Evolutionary conservation across 2,329 filamentous ascomycete species (phyloP).

Genomic region (Sporothrix mexicana): DNA sequence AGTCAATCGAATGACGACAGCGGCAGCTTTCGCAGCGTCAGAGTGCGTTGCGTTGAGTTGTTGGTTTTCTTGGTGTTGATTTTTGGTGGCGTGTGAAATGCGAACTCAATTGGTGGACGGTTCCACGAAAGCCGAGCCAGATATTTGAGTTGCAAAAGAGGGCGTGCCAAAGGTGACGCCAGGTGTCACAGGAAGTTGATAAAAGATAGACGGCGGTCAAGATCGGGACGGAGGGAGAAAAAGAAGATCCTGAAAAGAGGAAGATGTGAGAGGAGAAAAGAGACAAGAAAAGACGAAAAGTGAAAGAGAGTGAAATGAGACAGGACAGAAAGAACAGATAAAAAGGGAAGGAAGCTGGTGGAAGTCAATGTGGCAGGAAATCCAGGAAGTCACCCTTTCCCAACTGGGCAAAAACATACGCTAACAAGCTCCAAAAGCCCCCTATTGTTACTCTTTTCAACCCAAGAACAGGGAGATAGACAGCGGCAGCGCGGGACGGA

Average conservation of each 20-base stretch:
- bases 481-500: slow-evolving; percentile 12
- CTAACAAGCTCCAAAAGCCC: slow-evolving; percentile 23
- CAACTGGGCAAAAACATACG: slow-evolving; percentile 4
- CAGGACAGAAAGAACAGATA: background rate
- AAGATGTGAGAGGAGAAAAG: background rate
- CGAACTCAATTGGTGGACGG: slow-evolving; percentile 10
- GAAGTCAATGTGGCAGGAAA: slow-evolving; percentile 9
- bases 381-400: slow-evolving; percentile 22
- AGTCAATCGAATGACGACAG: slow-evolving; percentile 24
- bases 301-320: background rate
- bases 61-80: background rate
- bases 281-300: background rate
- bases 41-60: slow-evolving; percentile 3
- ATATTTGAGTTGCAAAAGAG: background rate
- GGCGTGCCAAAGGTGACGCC: slow-evolving; percentile 5
- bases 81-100: slow-evolving; percentile 14
- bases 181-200: background rate
- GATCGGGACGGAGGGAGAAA: background rate
- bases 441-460: slow-evolving; percentile 14
- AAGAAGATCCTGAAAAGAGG: background rate
- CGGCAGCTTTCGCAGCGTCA: slow-evolving; percentile 9
- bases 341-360: slow-evolving; percentile 26
- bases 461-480: background rate
- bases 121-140: slow-evolving; percentile 15
- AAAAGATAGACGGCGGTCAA: background rate